Evolutionary conservation across 495 filamentous ascomycete genomes (phyloP), one percentile per base, ranked within the genome.

Genomic region (Aspergillus ostianus): DNA sequence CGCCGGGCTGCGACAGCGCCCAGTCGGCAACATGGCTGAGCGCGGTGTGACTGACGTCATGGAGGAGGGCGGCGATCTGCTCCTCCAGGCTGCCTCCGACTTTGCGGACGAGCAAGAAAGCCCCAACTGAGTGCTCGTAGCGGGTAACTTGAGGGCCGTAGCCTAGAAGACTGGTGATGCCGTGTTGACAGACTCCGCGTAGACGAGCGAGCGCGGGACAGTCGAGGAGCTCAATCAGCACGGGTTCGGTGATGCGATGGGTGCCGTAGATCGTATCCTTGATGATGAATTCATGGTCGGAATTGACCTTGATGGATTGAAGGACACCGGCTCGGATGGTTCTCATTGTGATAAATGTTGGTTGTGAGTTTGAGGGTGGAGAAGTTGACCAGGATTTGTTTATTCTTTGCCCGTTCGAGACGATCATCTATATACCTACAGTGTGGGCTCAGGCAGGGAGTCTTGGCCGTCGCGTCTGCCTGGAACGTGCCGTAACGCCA

Each of bases 71-170:
- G n/a, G 74, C 70, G 15, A 74, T 65, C 60, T 79, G 76, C 57
- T 79, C 76, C 27, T 70, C 71, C 12, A 79, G 32, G 26, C 52
- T 70, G 47, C 64, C 74, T 15, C 74, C 74, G 4, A 75, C 71
- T 58, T 61, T 70, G 23, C 74, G 76, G 6, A 77, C 73, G 15
- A 79, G 69, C 12, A 79, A 55, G 13, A 74, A 75, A 54, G 76
- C 73, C 32, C 76, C 76, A 55, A 77, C 70, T 3, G 76, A 79
- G 56, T 79, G 76, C 52, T 79, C 76, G 59, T 75, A 69, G 32
- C 76, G 73, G 6, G 76, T 76, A 23, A 79, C 69, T 44, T 57
- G 58, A 5, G 70, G 76, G 3, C 64, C 66, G 9, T 73, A 65
- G 56, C 70, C 70, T 1, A 79, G 63, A 53, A 76, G 62, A 2